Evolutionary conservation across 768 basidiomycete species (phyloP).

Genomic region (Tulasnella calospora): DNA sequence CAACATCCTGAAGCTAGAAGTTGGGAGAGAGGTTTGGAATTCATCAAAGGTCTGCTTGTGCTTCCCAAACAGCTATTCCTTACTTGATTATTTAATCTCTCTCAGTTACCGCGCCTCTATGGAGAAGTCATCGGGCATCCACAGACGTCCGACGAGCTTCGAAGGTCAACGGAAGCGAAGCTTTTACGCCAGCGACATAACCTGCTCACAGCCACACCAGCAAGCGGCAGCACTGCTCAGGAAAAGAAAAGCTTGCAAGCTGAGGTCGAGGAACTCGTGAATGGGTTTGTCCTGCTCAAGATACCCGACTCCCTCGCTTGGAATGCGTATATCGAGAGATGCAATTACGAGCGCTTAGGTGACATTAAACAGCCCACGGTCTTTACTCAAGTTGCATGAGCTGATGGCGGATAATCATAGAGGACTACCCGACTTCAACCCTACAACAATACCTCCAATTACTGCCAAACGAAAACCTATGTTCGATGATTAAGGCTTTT

Average conservation of each 20-base stretch:
- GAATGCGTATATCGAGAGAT: conserved; percentile 68
- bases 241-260: conserved; percentile 45
- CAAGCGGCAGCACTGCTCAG: conserved; percentile 33
- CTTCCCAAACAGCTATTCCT: neutral
- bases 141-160: conserved; percentile 68
- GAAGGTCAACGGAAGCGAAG: conserved; percentile 71
- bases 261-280: conserved; percentile 66
- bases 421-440: conserved; percentile 53
- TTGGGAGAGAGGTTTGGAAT: conserved; percentile 60
- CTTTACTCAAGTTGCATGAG: neutral
- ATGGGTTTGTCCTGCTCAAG: conserved; percentile 68
- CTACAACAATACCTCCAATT: conserved; percentile 58
- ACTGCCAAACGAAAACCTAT: conserved; percentile 57
- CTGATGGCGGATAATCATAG: conserved; percentile 39
- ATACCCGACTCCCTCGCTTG: conserved; percentile 81
- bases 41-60: conserved; percentile 50
- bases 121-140: conserved; percentile 78
- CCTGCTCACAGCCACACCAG: conserved; percentile 57
- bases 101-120: conserved; percentile 66
- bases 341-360: conserved; percentile 65
- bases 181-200: conserved; percentile 60
- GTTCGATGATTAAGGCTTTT: conserved; percentile 60
- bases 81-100: conserved; percentile 26
- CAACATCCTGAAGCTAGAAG: conserved; percentile 56
- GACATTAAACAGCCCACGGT: conserved; percentile 32